Base-by-base conservation (phyloP, 768 basidiomycete genomes). In the Russula emetica region DNA sequence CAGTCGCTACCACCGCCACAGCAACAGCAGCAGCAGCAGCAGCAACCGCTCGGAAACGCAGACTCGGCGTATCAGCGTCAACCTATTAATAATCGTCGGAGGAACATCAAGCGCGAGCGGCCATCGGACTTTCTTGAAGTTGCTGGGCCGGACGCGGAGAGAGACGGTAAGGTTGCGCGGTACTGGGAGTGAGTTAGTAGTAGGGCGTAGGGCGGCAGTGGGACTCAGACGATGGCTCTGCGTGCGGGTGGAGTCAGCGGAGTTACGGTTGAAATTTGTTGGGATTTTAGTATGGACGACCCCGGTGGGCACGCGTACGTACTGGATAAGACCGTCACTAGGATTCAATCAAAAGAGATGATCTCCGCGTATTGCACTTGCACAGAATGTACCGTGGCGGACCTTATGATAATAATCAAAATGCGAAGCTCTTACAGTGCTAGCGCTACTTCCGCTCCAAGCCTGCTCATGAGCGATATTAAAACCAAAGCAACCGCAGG, bases 1-100 rank as follows among this genome's bases (percentile, higher is more conserved):
- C 82, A 78, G 77, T 28, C 30, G 30, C 42, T 24, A n/a, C n/a
- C 8, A 9, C 54, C 30, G 75, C 38, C 24, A 2, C 58, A 82
- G 64, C 87, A 90, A 69, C 87, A 16, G 2, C 54, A 40, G 75
- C 87, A 16, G 6, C 54, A 40, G 75, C 49, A 42, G 3, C 57
- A 82, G 66, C 87, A 90, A 70, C 87, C 89, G 72, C 80, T 82
- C 34, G 80, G 81, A 56, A 79, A 80, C 7, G 84, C 85, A 70
- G 91, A 93, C 66, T 92, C 90, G 7, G 88, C 91, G n/a, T 93
- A 94, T 72, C 92, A 94, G 72, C 80, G 92, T 40, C 71, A 92
- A 55, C 91, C 91, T 34, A 75, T 94, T 59, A 93, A 92, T 70
- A 91, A 90, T 70, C 80, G 91, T 63, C 81, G 91, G 58, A 78